phyloP scores from a whole-genome alignment of 2,329 filamentous ascomycete genomes.

The Coniochaeta sp. region DNA sequence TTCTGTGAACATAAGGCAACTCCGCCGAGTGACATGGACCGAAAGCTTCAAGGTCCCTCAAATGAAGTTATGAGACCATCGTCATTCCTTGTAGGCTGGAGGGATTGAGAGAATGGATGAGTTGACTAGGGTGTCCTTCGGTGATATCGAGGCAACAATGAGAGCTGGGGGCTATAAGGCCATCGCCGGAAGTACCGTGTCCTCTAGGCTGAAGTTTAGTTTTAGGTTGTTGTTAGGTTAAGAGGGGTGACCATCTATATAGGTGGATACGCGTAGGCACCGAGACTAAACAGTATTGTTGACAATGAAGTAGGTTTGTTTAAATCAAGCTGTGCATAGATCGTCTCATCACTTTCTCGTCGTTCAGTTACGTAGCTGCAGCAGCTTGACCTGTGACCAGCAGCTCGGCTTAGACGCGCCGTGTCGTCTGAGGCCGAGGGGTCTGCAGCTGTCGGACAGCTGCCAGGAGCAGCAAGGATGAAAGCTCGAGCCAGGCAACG shows the following conservation, averaged over 20 bases:
- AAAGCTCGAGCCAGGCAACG: constrained; percentile 1
- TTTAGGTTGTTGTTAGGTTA: not conserved
- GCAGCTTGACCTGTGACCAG: not conserved
- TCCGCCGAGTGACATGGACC: not conserved
- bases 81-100: not conserved
- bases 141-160: not conserved
- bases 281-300: not conserved
- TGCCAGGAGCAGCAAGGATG: not conserved
- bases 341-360: not conserved
- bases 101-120: not conserved
- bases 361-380: not conserved
- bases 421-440: not conserved
- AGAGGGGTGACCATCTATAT: not conserved
- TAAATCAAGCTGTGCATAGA: not conserved
- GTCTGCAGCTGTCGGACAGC: not conserved
- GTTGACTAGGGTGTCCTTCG: not conserved
- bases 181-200: not conserved
- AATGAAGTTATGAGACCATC: not conserved
- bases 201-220: not conserved
- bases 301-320: not conserved
- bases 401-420: not conserved
- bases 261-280: not conserved
- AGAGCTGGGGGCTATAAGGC: not conserved
- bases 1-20: not conserved
- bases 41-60: not conserved